phyloP scores from a whole-genome alignment of 257 asterid species.

The Solanum tacnaense region DNA sequence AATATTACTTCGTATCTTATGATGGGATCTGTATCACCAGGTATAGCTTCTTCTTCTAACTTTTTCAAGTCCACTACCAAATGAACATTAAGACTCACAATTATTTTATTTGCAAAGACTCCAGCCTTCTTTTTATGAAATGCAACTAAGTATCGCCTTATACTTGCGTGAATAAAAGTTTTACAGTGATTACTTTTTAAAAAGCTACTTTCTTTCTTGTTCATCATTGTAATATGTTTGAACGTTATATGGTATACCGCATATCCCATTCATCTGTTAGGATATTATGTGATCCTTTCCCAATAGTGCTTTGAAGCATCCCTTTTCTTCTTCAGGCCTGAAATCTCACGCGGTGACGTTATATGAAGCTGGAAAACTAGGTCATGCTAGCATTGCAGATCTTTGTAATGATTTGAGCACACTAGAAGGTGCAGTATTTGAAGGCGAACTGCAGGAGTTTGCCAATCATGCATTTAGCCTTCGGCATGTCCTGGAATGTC shows the following conservation, averaged over 20 bases:
- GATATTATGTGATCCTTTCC: background rate
- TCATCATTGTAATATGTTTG: background rate
- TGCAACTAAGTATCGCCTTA: background rate
- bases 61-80: background rate
- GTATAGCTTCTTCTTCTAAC: slow-evolving; percentile 20
- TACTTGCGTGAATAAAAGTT: too few species aligned
- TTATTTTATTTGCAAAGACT: too few species aligned
- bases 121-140: too few species aligned
- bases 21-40: slow-evolving; percentile 99
- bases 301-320: background rate
- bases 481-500: slow-evolving; percentile 83
- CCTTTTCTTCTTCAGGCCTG: slow-evolving; percentile 42
- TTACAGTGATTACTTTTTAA: background rate
- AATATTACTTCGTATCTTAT: slow-evolving; percentile 95
- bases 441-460: slow-evolving; percentile 97
- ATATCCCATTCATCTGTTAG: background rate
- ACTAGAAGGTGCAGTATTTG: slow-evolving; percentile 86
- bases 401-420: slow-evolving; percentile 86
- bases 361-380: slow-evolving; percentile 98
- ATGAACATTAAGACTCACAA: background rate
- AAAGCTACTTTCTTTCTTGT: background rate
- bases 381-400: slow-evolving; percentile 78
- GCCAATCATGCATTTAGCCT: slow-evolving; percentile 99
- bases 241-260: background rate
- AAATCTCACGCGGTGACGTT: slow-evolving; percentile 97